These are phyloP conservation scores for Didymella sp. DNA, from an alignment of 2,329 filamentous ascomycete genomes.

Conservation along the genomic window DNA sequence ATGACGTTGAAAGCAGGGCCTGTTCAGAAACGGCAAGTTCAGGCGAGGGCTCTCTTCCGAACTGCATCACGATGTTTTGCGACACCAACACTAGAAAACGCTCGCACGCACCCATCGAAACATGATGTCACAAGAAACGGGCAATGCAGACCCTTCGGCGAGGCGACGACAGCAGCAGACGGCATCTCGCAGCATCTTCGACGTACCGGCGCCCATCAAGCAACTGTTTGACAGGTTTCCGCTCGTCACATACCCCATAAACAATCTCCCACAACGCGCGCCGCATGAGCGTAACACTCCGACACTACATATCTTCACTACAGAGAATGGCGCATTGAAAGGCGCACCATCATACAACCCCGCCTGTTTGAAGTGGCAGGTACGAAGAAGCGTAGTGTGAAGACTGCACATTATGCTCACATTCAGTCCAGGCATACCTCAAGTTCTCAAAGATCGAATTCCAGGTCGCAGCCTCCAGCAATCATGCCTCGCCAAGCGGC, in stretches of 20 bases:
- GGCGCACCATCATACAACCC: slow-evolving; percentile 86
- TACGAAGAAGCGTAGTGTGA: slow-evolving; percentile 50
- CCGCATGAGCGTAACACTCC: slow-evolving; percentile 57
- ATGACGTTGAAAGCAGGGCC: slow-evolving; percentile 2
- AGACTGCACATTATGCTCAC: slow-evolving; percentile 9
- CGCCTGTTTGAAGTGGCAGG: slow-evolving; percentile 95
- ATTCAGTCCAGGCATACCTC: slow-evolving; percentile 74
- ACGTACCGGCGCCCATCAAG: slow-evolving; percentile 77
- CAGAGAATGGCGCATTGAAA: slow-evolving; percentile 64
- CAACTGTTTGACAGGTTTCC: slow-evolving; percentile 86
- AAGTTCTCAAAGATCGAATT: slow-evolving; percentile 76
- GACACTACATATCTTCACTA: slow-evolving; percentile 79
- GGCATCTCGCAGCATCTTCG: slow-evolving; percentile 44
- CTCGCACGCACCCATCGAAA: slow-evolving; percentile 20
- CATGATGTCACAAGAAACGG: slow-evolving; percentile 31
- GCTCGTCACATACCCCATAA: slow-evolving; percentile 74
- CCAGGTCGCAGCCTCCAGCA: slow-evolving; percentile 74
- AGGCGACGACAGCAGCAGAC: slow-evolving; percentile 12
- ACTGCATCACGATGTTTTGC: slow-evolving; percentile 32
- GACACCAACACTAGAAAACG: slow-evolving; percentile 10
- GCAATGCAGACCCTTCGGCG: slow-evolving; percentile 15
- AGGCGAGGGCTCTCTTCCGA: slow-evolving; percentile 39
- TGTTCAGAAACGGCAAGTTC: slow-evolving; percentile 28
- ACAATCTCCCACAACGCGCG: slow-evolving; percentile 73
- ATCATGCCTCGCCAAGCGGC: slow-evolving; percentile 90